These are phyloP conservation scores for Iberis pinnata DNA, from an alignment of 345 rosid genomes.

Conservation along the genomic window DNA sequence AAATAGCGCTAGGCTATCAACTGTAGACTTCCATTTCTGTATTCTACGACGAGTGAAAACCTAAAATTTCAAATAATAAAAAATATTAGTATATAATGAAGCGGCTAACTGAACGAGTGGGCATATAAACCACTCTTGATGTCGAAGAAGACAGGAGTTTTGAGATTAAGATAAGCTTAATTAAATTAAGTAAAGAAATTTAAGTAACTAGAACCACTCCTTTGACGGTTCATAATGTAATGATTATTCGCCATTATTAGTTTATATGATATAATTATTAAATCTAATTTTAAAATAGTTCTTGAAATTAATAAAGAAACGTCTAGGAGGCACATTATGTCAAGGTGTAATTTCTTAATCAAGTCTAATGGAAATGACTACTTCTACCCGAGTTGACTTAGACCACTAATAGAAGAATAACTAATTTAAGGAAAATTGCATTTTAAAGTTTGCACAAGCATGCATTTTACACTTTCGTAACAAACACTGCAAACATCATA, in stretches of 20 bases:
- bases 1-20: no score
- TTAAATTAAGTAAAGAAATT: conserved; percentile 11
- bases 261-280: conserved; percentile 18
- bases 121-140: conserved; percentile 7
- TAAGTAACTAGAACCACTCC: conserved; percentile 30
- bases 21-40: no score
- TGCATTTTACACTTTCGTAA: no score
- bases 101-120: conserved; percentile 21
- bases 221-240: conserved; percentile 32
- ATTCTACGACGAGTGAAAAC: no score
- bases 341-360: conserved; percentile 15
- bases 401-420: conserved; percentile 8
- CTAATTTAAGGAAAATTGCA: no score
- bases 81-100: neutral
- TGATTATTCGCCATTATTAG: conserved; percentile 28
- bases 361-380: conserved; percentile 11
- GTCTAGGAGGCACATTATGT: conserved; percentile 20
- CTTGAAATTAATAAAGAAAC: conserved; percentile 14
- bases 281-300: conserved; percentile 5
- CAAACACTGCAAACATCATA: no score
- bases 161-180: conserved; percentile 22
- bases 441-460: no score
- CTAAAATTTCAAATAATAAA: no score
- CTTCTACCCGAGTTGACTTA: conserved; percentile 21
- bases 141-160: conserved; percentile 10